Conservation (phyloP, 352 stramenopile genomes). For the Phytophthora megakarya region DNA sequence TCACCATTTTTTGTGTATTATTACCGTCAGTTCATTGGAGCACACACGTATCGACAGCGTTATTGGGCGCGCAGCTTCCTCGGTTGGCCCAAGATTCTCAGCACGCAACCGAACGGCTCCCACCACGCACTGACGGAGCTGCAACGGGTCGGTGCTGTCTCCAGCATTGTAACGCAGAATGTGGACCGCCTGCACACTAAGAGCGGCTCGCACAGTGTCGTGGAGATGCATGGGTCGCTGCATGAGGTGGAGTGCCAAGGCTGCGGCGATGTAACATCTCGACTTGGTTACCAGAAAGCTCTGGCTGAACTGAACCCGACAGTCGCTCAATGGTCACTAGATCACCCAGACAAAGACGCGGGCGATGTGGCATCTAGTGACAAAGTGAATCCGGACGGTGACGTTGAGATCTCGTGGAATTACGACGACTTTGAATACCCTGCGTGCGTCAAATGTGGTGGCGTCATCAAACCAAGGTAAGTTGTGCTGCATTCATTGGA, state of each 20-base stretch:
- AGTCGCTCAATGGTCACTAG: conserved; percentile 46
- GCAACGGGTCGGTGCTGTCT: conserved; percentile 49
- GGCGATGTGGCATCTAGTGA: conserved; percentile 80
- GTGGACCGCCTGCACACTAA: conserved; percentile 96
- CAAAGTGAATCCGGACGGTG: conserved; percentile 89
- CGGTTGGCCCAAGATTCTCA: conserved; percentile 85
- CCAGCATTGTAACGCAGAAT: conserved; percentile 96
- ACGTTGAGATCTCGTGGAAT: conserved; percentile 90
- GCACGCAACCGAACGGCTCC: conserved; percentile 84
- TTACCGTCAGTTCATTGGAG: conserved; percentile 52
- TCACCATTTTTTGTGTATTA: neutral
- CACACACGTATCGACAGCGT: conserved; percentile 82
- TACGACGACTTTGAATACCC: conserved; percentile 86
- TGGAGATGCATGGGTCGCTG: conserved; percentile 95
- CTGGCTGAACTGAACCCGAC: conserved; percentile 85
- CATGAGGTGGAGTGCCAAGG: conserved; percentile 86
- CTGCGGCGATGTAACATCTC: conserved; percentile 68
- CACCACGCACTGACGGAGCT: conserved; percentile 90
- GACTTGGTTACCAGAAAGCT: conserved; percentile 88
- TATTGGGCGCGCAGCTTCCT: conserved; percentile 95
- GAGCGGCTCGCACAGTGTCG: conserved; percentile 87
- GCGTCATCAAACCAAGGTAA: conserved; percentile 81
- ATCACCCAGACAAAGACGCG: conserved; percentile 40
- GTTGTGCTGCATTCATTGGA: conserved; percentile 12
- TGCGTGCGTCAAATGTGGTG: conserved; percentile 71